These are phyloP conservation scores for Lipomyces japonicus DNA, from an alignment of 805 yeast species.

Conservation along the genomic window DNA sequence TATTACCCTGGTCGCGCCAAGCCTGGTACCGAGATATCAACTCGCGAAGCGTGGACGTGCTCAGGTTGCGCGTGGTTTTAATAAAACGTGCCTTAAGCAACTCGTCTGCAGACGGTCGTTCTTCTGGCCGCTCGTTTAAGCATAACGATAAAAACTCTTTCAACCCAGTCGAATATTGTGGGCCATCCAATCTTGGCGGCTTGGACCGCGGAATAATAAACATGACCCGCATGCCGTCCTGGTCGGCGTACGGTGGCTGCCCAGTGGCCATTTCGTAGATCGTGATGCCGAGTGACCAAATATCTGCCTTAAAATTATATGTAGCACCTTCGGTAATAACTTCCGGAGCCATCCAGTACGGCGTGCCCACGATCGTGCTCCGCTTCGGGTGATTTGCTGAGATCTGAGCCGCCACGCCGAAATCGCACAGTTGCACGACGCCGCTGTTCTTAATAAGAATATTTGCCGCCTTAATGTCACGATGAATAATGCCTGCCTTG, in stretches of 20 bases:
- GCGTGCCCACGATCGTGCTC: conserved; percentile 79
- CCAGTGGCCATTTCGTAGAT: conserved; percentile 94
- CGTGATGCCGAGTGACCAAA: conserved; percentile 96
- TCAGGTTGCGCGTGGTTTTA: conserved; percentile 53
- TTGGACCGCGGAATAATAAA: conserved; percentile 86
- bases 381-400: conserved; percentile 71
- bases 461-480: conserved; percentile 96
- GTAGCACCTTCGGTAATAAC: conserved; percentile 45
- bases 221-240: conserved; percentile 93
- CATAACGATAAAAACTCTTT: conserved; percentile 90
- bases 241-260: conserved; percentile 94
- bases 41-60: conserved; percentile 64
- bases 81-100: conserved; percentile 71
- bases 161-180: conserved; percentile 67
- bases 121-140: conserved; percentile 88
- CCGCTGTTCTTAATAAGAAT: conserved; percentile 87
- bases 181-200: conserved; percentile 92
- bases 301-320: conserved; percentile 75
- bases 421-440: conserved; percentile 86
- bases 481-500: conserved; percentile 83
- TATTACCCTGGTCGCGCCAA: conserved; percentile 57
- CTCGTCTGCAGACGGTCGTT: conserved; percentile 84
- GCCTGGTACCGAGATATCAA: conserved; percentile 51
- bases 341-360: conserved; percentile 58
- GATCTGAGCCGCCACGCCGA: conserved; percentile 96